These are phyloP conservation scores for Ophioceras dolichostomum DNA, from an alignment of 2,329 filamentous ascomycete genomes.

Conservation along the genomic window DNA sequence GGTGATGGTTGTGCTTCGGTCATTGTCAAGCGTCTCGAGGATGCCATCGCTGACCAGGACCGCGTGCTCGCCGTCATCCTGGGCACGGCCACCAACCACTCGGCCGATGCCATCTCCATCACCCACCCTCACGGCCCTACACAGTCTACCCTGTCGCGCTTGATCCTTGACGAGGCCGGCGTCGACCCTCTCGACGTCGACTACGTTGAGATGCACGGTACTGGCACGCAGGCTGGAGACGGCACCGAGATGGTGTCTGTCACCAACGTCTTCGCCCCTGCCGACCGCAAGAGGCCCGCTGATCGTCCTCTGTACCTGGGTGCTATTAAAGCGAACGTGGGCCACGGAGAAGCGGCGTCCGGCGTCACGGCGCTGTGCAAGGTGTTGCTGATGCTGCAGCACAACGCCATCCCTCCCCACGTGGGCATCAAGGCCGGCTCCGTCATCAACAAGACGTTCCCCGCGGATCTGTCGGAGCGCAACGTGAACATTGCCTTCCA, in stretches of 20 bases:
- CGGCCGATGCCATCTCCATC: slow-evolving; percentile 68
- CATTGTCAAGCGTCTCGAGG: slow-evolving; percentile 67
- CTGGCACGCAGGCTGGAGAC: slow-evolving; percentile 77
- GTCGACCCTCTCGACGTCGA: slow-evolving; percentile 66
- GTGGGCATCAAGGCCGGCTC: slow-evolving; percentile 47
- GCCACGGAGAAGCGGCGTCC: slow-evolving; percentile 50
- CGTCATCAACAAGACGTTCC: slow-evolving; percentile 47
- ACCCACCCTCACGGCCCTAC: slow-evolving; percentile 71
- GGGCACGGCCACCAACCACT: slow-evolving; percentile 69
- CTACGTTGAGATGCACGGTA: slow-evolving; percentile 86
- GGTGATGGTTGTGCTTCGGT: slow-evolving; percentile 65
- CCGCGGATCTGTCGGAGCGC: slow-evolving; percentile 40
- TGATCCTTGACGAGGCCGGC: slow-evolving; percentile 59
- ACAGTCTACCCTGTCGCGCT: slow-evolving; percentile 58
- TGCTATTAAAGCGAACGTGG: slow-evolving; percentile 51
- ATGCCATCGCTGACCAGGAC: slow-evolving; percentile 68
- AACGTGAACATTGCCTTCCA: slow-evolving; percentile 47
- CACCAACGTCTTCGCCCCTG: slow-evolving; percentile 38
- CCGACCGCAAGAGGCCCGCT: slow-evolving; percentile 28
- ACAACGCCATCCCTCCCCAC: slow-evolving; percentile 52
- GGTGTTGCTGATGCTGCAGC: slow-evolving; percentile 51
- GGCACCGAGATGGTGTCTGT: slow-evolving; percentile 73
- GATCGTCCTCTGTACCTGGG: slow-evolving; percentile 48
- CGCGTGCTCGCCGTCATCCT: slow-evolving; percentile 64
- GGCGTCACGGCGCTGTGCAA: slow-evolving; percentile 52